A percentile compares a stretch with the other conserved stretches of the same genome.
These are phyloP conservation scores for Apiospora hydei DNA, from an alignment of 2,329 filamentous ascomycete species.

Conservation along the genomic window DNA sequence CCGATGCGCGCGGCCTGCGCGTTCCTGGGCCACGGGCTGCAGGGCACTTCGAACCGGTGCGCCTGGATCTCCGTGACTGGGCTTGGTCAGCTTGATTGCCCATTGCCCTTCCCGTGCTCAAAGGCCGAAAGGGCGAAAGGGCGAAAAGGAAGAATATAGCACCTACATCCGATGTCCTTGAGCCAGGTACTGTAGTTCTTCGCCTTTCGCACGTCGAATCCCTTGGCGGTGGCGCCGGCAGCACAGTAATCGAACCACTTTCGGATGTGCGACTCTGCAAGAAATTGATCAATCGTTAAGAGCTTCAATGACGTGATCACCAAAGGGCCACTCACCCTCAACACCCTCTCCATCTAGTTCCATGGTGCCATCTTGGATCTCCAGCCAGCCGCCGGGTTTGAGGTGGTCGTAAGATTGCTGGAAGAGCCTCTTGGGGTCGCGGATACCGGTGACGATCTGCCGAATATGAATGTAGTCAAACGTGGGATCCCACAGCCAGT, in stretches of 20 bases:
- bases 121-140: background rate
- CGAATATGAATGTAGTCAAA: constrained; percentile 25
- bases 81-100: background rate
- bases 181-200: constrained; percentile 21
- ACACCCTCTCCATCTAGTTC: background rate
- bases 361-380: constrained; percentile 22
- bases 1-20: constrained; percentile 11
- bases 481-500: constrained; percentile 22
- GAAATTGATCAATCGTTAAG: background rate
- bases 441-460: constrained; percentile 21
- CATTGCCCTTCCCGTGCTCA: background rate
- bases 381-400: constrained; percentile 23
- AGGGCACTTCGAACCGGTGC: constrained; percentile 22
- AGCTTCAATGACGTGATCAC: background rate
- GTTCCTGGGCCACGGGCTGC: constrained; percentile 23
- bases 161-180: constrained; percentile 23
- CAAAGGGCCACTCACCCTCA: background rate
- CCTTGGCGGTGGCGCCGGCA: constrained; percentile 10
- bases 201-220: constrained; percentile 20
- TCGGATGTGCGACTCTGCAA: constrained; percentile 1
- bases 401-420: constrained; percentile 22
- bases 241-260: constrained; percentile 20
- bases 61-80: constrained; percentile 23
- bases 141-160: no score
- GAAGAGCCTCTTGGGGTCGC: constrained; percentile 24